Conservation (phyloP, 805 yeast genomes). For the Lachancea quebecensis region DNA sequence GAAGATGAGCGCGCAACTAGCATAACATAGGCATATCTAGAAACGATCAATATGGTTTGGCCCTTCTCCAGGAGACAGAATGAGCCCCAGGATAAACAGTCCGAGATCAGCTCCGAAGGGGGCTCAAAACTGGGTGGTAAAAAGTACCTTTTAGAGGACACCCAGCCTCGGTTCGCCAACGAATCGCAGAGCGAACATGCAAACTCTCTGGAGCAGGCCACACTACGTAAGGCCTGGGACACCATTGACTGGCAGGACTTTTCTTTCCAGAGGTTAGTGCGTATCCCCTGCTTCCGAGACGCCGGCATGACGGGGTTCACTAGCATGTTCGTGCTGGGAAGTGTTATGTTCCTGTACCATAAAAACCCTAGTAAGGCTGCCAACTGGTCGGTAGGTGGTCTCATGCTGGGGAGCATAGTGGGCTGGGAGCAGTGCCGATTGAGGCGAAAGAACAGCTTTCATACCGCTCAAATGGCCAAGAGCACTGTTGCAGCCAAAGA, state of each 20-base stretch:
- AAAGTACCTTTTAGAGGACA: conserved; percentile 35
- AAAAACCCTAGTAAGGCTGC: conserved; percentile 54
- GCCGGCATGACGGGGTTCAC: conserved; percentile 72
- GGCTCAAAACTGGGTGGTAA: conserved; percentile 30
- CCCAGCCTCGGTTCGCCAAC: conserved; percentile 35
- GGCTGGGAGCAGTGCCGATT: conserved; percentile 93
- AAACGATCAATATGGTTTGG: conserved; percentile 15
- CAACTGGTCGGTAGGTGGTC: conserved; percentile 81
- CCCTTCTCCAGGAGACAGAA: conserved; percentile 12
- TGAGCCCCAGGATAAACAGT: conserved; percentile 3
- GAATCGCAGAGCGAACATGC: conserved; percentile 23
- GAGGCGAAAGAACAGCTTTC: conserved; percentile 56
- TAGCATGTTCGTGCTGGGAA: conserved; percentile 61
- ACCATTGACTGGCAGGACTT: conserved; percentile 46
- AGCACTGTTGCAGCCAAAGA: conserved; percentile 36
- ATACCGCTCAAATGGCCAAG: conserved; percentile 64
- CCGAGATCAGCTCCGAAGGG: conserved; percentile 9
- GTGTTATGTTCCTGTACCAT: conserved; percentile 60
- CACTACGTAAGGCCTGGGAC: conserved; percentile 36
- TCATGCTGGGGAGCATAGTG: conserved; percentile 68
- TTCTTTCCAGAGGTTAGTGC: conserved; percentile 40
- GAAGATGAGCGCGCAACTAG: not conserved
- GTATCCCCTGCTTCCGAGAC: conserved; percentile 74
- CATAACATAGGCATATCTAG: not conserved
- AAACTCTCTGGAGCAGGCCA: conserved; percentile 23